A percentile compares a stretch with the other conserved stretches of the same genome.
Conservation (phyloP, 2,329 filamentous ascomycete genomes). For the Pseudocercospora fijiensis region DNA sequence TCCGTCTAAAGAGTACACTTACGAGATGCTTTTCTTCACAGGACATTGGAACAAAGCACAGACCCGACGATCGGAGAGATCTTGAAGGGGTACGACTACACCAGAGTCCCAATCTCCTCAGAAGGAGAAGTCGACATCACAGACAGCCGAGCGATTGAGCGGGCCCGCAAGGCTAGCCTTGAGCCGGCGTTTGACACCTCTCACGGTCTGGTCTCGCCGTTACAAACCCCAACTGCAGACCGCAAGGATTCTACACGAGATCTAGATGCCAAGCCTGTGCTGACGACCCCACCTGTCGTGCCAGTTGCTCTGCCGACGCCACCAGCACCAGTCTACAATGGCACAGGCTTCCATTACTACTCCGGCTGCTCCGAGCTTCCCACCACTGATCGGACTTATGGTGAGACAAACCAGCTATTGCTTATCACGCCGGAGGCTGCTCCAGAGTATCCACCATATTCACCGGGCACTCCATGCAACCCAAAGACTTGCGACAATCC, state of each 20-base stretch:
- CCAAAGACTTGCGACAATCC: conserved; percentile 13
- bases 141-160: conserved; percentile 16
- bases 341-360: conserved; percentile 12
- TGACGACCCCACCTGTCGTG: not conserved
- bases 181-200: conserved; percentile 1
- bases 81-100: conserved; percentile 33
- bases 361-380: conserved; percentile 30
- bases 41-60: conserved; percentile 24
- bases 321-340: conserved; percentile 20
- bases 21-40: conserved; percentile 36
- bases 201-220: conserved; percentile 12
- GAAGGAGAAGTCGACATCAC: conserved; percentile 5
- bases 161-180: not conserved
- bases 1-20: conserved; percentile 38
- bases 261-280: not conserved
- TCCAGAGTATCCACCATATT: conserved; percentile 1
- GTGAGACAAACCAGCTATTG: conserved; percentile 34
- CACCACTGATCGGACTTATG: conserved; percentile 36
- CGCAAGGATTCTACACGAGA: not conserved
- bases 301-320: conserved; percentile 19
- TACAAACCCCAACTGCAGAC: conserved; percentile 13
- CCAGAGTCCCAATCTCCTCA: conserved; percentile 16
- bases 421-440: conserved; percentile 23
- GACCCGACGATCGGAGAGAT: conserved; percentile 32
- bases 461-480: conserved; percentile 3